A percentile compares a stretch with the other conserved stretches of the same genome.
phyloP scores from a whole-genome alignment of 1,284 basidiomycete species.

The Coniferiporia sulphurascens region DNA sequence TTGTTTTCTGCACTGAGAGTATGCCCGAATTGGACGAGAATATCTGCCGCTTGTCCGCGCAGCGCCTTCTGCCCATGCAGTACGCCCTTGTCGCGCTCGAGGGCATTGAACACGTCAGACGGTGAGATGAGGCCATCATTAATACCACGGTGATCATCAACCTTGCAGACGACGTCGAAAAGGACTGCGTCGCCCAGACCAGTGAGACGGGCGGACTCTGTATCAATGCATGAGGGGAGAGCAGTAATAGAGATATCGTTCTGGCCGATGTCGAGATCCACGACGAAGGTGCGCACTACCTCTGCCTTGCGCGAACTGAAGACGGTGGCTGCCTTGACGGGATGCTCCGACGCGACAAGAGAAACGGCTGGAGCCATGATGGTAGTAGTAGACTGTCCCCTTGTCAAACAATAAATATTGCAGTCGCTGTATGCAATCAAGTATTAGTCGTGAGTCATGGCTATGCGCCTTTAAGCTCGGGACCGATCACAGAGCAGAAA shows the following conservation, averaged over 20 bases:
- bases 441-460: no score
- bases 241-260: constrained; percentile 44
- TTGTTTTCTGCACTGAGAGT: constrained; percentile 39
- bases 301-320: constrained; percentile 35
- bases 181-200: constrained; percentile 42
- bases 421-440: no score
- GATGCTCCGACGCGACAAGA: constrained; percentile 26
- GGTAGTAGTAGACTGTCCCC: no score
- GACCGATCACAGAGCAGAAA: no score
- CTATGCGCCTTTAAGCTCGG: no score
- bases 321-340: constrained; percentile 33
- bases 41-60: constrained; percentile 34
- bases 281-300: constrained; percentile 29
- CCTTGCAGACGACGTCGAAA: constrained; percentile 43
- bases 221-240: constrained; percentile 44
- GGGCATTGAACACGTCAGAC: constrained; percentile 24
- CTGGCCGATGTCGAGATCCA: constrained; percentile 36
- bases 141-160: constrained; percentile 22
- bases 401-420: no score
- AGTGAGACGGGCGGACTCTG: constrained; percentile 44
- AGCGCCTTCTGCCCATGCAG: constrained; percentile 36
- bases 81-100: constrained; percentile 31
- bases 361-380: neutral
- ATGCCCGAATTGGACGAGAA: constrained; percentile 40
- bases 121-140: constrained; percentile 17